A percentile compares a stretch with the other conserved stretches of the same genome.
Evolutionary conservation across 1,284 basidiomycete genomes (phyloP).

Genomic region (Ustilago tritici): DNA sequence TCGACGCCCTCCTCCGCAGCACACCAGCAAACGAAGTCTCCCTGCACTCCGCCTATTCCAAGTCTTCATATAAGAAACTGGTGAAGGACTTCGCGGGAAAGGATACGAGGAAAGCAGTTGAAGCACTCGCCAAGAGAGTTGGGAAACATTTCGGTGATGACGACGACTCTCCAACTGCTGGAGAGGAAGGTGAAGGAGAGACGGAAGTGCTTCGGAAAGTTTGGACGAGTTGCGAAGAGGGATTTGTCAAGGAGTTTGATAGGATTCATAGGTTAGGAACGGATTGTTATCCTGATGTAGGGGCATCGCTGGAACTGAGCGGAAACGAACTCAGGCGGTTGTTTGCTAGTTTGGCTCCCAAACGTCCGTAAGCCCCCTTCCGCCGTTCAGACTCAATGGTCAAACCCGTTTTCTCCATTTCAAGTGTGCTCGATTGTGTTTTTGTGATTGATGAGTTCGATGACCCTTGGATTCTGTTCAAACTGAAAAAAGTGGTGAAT

Average conservation of each 20-base stretch:
- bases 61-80: slow-evolving; percentile 82
- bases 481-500: background rate
- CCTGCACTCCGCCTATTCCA: slow-evolving; percentile 81
- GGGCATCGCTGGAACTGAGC: slow-evolving; percentile 28
- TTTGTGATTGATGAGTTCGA: no score
- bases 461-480: no score
- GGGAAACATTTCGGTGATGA: slow-evolving; percentile 87
- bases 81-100: slow-evolving; percentile 87
- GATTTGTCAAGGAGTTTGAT: slow-evolving; percentile 46
- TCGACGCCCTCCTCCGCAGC: slow-evolving; percentile 85
- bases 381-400: background rate
- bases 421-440: no score
- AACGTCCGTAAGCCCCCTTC: slow-evolving; percentile 5
- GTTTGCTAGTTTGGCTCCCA: slow-evolving; percentile 31
- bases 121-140: slow-evolving; percentile 87
- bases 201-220: slow-evolving; percentile 48
- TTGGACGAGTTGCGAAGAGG: slow-evolving; percentile 53
- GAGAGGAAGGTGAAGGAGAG: slow-evolving; percentile 8
- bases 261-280: slow-evolving; percentile 30
- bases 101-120: slow-evolving; percentile 85
- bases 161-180: slow-evolving; percentile 71
- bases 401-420: background rate
- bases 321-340: slow-evolving; percentile 33
- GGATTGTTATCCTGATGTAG: slow-evolving; percentile 53
- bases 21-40: slow-evolving; percentile 84